Evolutionary conservation across 371 early-diverging fungal genomes (phyloP).

Genomic region (Fennellomyces sp.): DNA sequence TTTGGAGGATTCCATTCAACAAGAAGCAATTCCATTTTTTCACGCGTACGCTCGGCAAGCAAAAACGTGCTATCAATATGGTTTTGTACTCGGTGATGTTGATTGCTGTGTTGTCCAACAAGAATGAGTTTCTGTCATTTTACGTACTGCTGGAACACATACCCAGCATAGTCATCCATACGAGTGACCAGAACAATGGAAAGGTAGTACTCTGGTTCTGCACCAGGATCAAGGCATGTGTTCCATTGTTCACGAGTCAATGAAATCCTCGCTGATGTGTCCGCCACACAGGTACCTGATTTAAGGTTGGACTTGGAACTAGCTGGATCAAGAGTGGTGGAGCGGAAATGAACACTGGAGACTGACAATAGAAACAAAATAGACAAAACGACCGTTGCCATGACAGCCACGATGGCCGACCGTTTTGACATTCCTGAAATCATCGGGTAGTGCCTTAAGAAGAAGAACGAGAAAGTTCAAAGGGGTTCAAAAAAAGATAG

Average conservation of each 20-base stretch:
- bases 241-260: constrained; percentile 30
- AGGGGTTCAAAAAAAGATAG: too few species aligned
- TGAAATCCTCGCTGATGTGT: constrained; percentile 17
- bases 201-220: constrained; percentile 23
- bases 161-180: constrained; percentile 54
- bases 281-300: constrained; percentile 9
- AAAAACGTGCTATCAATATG: constrained; percentile 44
- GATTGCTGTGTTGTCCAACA: constrained; percentile 23
- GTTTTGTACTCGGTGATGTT: constrained; percentile 48
- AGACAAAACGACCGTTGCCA: constrained; percentile 14
- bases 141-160: neutral
- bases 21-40: constrained; percentile 43
- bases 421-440: constrained; percentile 20
- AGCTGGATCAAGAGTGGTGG: constrained; percentile 2
- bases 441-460: constrained; percentile 3
- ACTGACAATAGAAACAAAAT: constrained; percentile 18
- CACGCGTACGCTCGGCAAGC: constrained; percentile 41
- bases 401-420: constrained; percentile 17
- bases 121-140: neutral
- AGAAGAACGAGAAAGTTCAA: neutral
- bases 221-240: constrained; percentile 29
- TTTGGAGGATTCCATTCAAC: constrained; percentile 51
- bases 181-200: constrained; percentile 52
- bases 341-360: constrained; percentile 9
- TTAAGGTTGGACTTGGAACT: neutral